Base-by-base conservation (phyloP, 768 basidiomycete genomes). In the Phylloporus scabripes region DNA sequence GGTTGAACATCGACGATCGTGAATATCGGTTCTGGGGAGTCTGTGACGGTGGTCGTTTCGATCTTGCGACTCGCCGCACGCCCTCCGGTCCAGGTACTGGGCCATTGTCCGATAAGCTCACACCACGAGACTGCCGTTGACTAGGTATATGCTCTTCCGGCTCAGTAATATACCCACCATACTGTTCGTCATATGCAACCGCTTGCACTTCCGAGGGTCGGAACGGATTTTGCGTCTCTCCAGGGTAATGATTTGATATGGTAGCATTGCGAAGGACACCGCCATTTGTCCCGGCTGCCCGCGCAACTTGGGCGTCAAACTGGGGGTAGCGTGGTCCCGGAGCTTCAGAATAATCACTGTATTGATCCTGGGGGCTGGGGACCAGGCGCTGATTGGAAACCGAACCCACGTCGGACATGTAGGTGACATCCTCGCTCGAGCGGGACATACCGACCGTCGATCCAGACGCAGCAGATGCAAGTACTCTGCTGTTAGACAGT, bases 71-170 rank as follows among this genome's bases (percentile, higher is more conserved):
- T 49, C 92, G 71, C 34, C 91, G 78, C 23, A 92, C 92, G 46
- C 86, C 85, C 15, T 87, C 83, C 8, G 82, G 78, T 31, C 79
- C 78, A 34, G 87, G 83, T 2, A 93, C 87, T 33, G 90, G 91
- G 12, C 94, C 94, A 58, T 79, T 71, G 56, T 97, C 94, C 47
- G 79, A 79, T 48, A 97, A 68, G 39, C 83, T 83, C 42, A 96
- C 76, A 20, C 93, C 91, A 10, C 87, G 79, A 5, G 68, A 63
- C 42, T 56, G 59, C 41, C 57, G 58, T 17, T 42, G 55, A 29
- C 34, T 52, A 34, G 45, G 40, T 23, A 60, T 32, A 10, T 33
- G 59, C 45, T 75, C 72, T 54, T 74, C 74, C 18, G 67, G 63
- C 42, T 75, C 72, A 26, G 60, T 54, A 29, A 50, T 54, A 50